Base-by-base conservation (phyloP, 1,284 basidiomycete species). In the Microbotryomycetes sp. region DNA sequence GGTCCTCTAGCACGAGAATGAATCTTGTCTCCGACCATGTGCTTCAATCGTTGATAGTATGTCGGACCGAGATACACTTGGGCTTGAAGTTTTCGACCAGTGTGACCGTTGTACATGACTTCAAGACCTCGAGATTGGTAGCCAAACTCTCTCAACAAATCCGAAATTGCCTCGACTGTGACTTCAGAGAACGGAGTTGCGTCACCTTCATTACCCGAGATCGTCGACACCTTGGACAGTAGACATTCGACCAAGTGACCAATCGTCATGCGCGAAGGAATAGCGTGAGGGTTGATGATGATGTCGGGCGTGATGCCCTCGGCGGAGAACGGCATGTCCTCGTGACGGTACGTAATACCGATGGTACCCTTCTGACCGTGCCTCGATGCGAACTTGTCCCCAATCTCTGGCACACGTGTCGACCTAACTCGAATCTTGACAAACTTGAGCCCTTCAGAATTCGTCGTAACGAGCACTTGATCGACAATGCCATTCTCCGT, bases 21-120 rank as follows among this genome's bases (percentile, higher is more conserved):
- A 66, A 98, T 99, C 81, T 99, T 99, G 79, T 99, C 94, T 76
- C 97, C 93, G 56, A 99, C 94, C 94, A 99, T 99, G 79, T 99
- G 94, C 80, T 99, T 99, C 70, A 99, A 81, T 56, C 94, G 88
- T 77, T 98, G 94, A 77, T 99, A 99, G 78, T 99, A 99, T 1
- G 96, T 99, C 14, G 94, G 94, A 4, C 96, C 96, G 66, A 99
- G 86, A 78, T 97, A 99, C 16, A 97, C 86, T 75, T 99, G 96
- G 22, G 96, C 94, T 75, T 97, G 92, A 5, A 98, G 82, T 77
- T 98, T 98, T 65, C 86, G 85, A 31, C 96, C 94, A 1, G 94
- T 97, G 76, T 98, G 94, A 5, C 96, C 94, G 72, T 99, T 94
- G 77, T 93, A 97, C 91, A 99, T 96, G 71, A 98, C 85, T 75